Base-by-base conservation (phyloP, 2,329 filamentous ascomycete species). In the Dryadomyces quercivorus region DNA sequence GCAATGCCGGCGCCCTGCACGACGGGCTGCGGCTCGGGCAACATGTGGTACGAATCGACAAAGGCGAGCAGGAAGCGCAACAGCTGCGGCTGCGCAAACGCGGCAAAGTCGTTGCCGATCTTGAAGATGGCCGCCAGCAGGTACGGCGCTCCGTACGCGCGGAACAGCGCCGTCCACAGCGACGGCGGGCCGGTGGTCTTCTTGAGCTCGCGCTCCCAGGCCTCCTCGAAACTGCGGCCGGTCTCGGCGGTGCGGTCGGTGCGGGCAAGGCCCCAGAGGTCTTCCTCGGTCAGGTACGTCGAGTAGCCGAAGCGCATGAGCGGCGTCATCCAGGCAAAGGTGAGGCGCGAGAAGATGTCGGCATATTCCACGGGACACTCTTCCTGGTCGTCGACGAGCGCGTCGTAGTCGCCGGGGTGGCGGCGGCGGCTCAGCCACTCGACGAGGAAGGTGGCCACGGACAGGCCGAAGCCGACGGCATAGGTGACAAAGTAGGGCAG, bases 321-420 rank as follows among this genome's bases (percentile, higher is more conserved):
- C 0, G 93, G 91, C 0, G 93, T 97, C 92, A 98, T 96, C 93
- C 93, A 98, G 54, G 86, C 85, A 68, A 98, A 98, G 0, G 92
- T 95, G 48, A 98, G 77, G 51, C 88, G 82, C 4, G 92, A 95
- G 71, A 98, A 98, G 52, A 97, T 76, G 57, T 92, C 90, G 13
- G 93, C 91, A 67, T 95, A 95, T 69, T 97, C 91, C 58, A 88
- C 83, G 0, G 86, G 86, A 55, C 81, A 84, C 61, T 84, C 79
- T 44, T 78, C 78, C 69, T 44, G 49, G 55, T 81, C 77, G 40
- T 81, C 79, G 18, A 77, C 67, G 54, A 83, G 70, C 21, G 72
- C 77, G 55, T 77, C 73, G 62, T 84, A 84, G 36, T 69, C 68
- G 61, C 81, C 86, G 16, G 50, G 53, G 56, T 82, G 71, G 60